These are phyloP conservation scores for Colletotrichum agaves DNA, from an alignment of 2,329 filamentous ascomycete genomes.

Conservation along the genomic window DNA sequence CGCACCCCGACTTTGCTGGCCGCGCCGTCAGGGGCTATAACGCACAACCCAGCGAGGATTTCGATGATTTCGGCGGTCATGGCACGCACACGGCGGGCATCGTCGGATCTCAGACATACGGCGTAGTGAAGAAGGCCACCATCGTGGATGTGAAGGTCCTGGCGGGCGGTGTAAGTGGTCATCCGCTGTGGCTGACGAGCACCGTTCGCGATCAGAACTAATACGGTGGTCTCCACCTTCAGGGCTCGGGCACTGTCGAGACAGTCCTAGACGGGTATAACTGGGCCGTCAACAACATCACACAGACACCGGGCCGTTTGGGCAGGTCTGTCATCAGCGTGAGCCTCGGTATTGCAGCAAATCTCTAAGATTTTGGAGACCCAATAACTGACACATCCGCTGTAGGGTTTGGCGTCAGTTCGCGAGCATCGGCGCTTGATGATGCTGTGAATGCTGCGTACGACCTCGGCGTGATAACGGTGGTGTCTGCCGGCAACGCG, in stretches of 20 bases:
- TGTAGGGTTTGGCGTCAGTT: constrained; percentile 35
- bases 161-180: constrained; percentile 37
- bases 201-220: neutral
- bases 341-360: constrained; percentile 47
- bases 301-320: constrained; percentile 41
- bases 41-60: constrained; percentile 43
- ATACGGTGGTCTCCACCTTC: constrained; percentile 45
- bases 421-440: constrained; percentile 58
- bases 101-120: constrained; percentile 49
- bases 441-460: constrained; percentile 58
- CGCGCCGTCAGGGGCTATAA: constrained; percentile 40
- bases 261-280: constrained; percentile 47
- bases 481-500: constrained; percentile 65
- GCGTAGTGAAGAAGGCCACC: constrained; percentile 55
- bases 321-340: constrained; percentile 55
- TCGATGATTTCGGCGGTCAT: constrained; percentile 53
- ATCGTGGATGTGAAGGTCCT: constrained; percentile 59
- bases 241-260: constrained; percentile 22
- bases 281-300: constrained; percentile 50
- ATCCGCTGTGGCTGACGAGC: constrained; percentile 1
- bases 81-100: constrained; percentile 54
- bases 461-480: constrained; percentile 58
- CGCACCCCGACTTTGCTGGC: constrained; percentile 47
- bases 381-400: constrained; percentile 6
- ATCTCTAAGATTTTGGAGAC: constrained; percentile 41